Base-by-base conservation (phyloP, 2,329 filamentous ascomycete species). In the Trichoderma breve region DNA sequence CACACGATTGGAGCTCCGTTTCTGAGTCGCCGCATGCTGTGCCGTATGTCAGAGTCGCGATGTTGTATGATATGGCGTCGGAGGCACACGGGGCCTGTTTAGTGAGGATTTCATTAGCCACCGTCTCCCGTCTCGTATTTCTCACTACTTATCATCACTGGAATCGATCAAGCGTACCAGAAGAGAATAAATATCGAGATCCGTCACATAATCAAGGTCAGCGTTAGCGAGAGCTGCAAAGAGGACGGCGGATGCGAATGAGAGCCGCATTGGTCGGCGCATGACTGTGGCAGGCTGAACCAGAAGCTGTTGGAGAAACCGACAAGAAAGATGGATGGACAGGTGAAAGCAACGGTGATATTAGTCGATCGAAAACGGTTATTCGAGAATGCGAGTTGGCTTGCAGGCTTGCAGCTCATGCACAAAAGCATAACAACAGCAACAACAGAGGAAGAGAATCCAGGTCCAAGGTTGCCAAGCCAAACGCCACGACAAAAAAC, bases 11-110 rank as follows among this genome's bases (percentile, higher is more conserved):
- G 9, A 88, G 78, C 5, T 80, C 83, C 5, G 82, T 81, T 15
- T 82, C 83, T 6, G 78, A 83, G 30, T 83, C 79, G 15, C 83
- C 83, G 73, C 86, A 88, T 62, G 58, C 68, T 60, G 79, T 79
- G 11, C 80, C 78, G 32, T 79, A 76, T 0, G 86, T 87, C 74
- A 84, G 81, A 43, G 75, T 72, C 72, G 82, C 79, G 74, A 89
- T 77, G 71, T 83, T 82, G 72, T 83, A 81, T 2, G 81, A 83
- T 51, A 88, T 71, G 11, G 85, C 86, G 2, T 77, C 79, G 72
- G 83, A 80, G 4, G 82, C 86, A 76, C 87, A 89, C 28, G 85
- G 85, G 51, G 86, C 86, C 84, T 88, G 73, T 53, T 15, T 14
- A 28, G 3, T 1, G 2, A 26, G 18, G 36, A 6, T 36, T 28